Conservation (phyloP, 305 asterid species). For the Plantago lanceolata region DNA sequence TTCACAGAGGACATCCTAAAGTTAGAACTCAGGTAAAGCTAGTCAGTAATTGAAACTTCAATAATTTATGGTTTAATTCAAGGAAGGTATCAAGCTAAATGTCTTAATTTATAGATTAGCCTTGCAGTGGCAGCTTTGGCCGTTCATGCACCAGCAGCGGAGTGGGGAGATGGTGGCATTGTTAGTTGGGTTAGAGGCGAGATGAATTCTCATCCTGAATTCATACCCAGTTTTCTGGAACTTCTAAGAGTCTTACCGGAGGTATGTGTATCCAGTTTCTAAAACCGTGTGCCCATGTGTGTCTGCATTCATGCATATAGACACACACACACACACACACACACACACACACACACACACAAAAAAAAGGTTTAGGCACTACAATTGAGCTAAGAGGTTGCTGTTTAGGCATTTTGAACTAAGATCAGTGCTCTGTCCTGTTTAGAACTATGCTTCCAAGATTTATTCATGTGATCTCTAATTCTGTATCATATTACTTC, state of each 20-base stretch:
- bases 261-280: conserved; percentile 41
- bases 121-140: conserved; percentile 99
- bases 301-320: background rate
- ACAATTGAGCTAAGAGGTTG: no score
- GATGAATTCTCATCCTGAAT: conserved; percentile 89
- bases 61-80: conserved; percentile 22
- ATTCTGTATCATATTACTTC: no score
- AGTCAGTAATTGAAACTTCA: conserved; percentile 17
- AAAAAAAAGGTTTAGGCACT: no score
- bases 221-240: conserved; percentile 88
- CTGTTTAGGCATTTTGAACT: no score
- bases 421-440: no score
- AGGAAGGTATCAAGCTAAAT: conserved; percentile 39
- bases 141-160: conserved; percentile 86
- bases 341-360: no score
- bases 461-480: no score
- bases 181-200: conserved; percentile 81
- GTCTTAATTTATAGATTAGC: conserved; percentile 70
- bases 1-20: conserved; percentile 89
- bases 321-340: background rate
- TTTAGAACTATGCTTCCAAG: no score
- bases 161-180: conserved; percentile 97
- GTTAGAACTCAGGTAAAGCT: conserved; percentile 92
- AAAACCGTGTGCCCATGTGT: background rate
- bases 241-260: conserved; percentile 95